Conservation (phyloP, 179 eudicot species). For the Silene coronaria region DNA sequence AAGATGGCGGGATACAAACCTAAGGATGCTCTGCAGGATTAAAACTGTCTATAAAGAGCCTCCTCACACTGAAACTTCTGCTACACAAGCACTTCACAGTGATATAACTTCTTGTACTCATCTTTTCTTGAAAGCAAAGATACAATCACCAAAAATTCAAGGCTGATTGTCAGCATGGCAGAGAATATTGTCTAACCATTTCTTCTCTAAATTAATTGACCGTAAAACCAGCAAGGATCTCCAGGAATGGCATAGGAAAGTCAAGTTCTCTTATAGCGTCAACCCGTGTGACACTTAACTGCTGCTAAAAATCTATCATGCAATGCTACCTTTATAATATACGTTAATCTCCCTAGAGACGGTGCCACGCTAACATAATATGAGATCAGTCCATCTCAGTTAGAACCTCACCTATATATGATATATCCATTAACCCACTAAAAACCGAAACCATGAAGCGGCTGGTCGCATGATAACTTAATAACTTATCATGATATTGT, state of each 20-base stretch:
- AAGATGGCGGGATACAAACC: constrained; percentile 49
- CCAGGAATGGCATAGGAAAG: constrained; percentile 5
- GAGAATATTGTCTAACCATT: neutral
- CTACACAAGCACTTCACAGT: constrained; percentile 14
- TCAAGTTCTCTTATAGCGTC: neutral
- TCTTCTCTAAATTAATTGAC: constrained; percentile 2
- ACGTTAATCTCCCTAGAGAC: neutral
- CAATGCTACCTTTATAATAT: neutral
- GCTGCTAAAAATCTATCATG: constrained; percentile 4
- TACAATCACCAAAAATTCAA: neutral
- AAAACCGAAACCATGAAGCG: neutral
- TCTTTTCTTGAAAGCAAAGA: constrained; percentile 2
- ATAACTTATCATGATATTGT: neutral
- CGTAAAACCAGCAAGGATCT: neutral
- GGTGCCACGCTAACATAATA: neutral
- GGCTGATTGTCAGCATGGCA: neutral
- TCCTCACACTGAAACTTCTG: constrained; percentile 35
- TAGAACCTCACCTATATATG: neutral
- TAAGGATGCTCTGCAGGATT: constrained; percentile 49
- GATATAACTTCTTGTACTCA: neutral
- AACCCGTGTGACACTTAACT: neutral
- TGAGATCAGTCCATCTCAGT: neutral
- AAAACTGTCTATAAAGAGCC: constrained; percentile 36
- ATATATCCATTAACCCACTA: neutral
- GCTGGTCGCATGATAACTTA: neutral